Base-by-base conservation (phyloP, 129 eudicot genomes). In the Pseudognaphalium luteoalbum region DNA sequence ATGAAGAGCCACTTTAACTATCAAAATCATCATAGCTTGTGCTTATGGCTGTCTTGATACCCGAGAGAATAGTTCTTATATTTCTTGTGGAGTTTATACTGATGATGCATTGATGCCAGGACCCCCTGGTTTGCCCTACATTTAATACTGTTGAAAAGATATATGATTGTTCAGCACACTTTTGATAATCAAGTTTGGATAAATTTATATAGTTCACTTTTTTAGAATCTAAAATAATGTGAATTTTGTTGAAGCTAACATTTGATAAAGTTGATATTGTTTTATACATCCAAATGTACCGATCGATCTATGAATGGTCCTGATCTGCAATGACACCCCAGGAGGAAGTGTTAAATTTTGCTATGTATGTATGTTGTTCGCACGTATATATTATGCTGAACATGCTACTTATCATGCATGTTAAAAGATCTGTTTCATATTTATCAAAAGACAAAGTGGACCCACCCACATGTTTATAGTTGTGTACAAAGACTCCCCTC, bases 291-390 rank as follows among this genome's bases (percentile, higher is more conserved):
- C 29, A 6, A 16, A 41, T 59, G 37, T 37, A 73, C 56, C 7
- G 19, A 14, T 7, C 5, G 58, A 58, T 59, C 39, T 22, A 11
- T 6, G 19, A 54, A 8, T 52, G 7, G 29, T 39, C 19, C 61
- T 54, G 7, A 57, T 68, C 20, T 78, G 62, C 52, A 25, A 54
- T 67, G 41, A 21, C 37, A 16, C 10, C 73, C 54, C 51, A 76
- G 32, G 19, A 67, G 54, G 68, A 17, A 37, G 28, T 7, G 59
- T 68, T 59, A 32, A 29, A 39, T 25, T 68, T 57, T n/a, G 47
- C 56, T 47, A 20, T n/a, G 14, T 68, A 39, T 39, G 15, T 70
- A 29, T 41, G 63, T 33, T 41, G 42, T 20, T 2, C 68, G 5
- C 30, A 68, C 22, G 17, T 25, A 22, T 35, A 32, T 69, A 69